phyloP scores from a whole-genome alignment of 306 rosid species.

The Pterocarpus santalinus region DNA sequence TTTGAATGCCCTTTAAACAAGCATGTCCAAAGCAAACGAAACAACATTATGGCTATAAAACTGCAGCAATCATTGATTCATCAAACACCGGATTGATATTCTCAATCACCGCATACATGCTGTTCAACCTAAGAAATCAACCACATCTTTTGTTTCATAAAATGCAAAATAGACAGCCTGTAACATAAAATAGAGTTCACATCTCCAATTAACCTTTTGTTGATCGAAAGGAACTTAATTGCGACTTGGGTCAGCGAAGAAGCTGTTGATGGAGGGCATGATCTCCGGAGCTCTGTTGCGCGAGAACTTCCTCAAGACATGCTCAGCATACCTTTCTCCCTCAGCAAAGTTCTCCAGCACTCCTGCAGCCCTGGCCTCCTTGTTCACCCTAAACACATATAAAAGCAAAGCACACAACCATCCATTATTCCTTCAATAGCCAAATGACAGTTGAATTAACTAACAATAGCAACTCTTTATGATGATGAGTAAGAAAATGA shows the following conservation, averaged over 20 bases:
- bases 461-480: neutral
- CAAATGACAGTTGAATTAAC: neutral
- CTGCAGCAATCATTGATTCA: constrained; percentile 27
- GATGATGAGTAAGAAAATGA: neutral
- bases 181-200: constrained; percentile 24
- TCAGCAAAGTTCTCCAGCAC: constrained; percentile 74
- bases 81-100: constrained; percentile 38
- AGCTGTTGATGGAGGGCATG: constrained; percentile 73
- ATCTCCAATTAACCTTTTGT: neutral
- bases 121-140: constrained; percentile 32
- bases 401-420: neutral
- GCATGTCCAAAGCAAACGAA: neutral
- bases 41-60: neutral
- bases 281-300: constrained; percentile 79
- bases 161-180: constrained; percentile 25
- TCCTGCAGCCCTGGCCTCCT: constrained; percentile 87
- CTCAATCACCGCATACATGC: constrained; percentile 43
- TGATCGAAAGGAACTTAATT: constrained; percentile 55
- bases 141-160: constrained; percentile 33
- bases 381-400: constrained; percentile 65
- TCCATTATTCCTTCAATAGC: constrained; percentile 6
- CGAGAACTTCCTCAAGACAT: constrained; percentile 64
- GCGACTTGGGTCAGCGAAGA: constrained; percentile 72
- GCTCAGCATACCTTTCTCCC: constrained; percentile 77
- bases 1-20: constrained; percentile 18